Evolutionary conservation across 495 filamentous ascomycete genomes (phyloP), one percentile per base, ranked within the genome.

Genomic region (Aspergillus steynii): DNA sequence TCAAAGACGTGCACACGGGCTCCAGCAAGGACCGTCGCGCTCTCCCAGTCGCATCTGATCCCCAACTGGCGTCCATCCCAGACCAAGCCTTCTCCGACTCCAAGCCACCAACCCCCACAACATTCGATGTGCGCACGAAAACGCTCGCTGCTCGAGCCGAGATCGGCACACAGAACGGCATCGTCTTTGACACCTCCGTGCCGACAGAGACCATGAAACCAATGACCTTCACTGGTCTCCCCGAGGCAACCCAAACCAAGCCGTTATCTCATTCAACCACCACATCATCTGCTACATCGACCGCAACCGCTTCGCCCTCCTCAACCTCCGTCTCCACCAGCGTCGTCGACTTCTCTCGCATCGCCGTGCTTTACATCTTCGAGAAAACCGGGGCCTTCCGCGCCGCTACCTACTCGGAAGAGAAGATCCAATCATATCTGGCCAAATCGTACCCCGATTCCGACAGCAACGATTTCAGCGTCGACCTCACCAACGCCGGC

Each of bases 1-100:
- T 99, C 66, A 82, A 87, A 57, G 85, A 87, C 29, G 65, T 73
- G 32, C 75, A 28, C 8, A 66, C 37, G 51, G 58, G 53, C 45
- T 71, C 46, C 49, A 72, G 65, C 55, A 74, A 67, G 15, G 27
- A 61, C 46, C 71, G 74, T 47, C 77, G 77, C 26, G 62, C 66
- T 15, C 15, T 69, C 28, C 47, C 48, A 42, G 2, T 45, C 57
- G 0, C 31, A 29, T 29, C 55, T 0, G 28, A 59, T n/a, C 29
- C 49, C 26, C 55, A 57, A 45, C 32, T 25, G n/a, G 9, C 31
- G 31, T n/a, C 49, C 27, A 42, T 37, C 20, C 32, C 56, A 50
- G 70, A 71, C 34, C 45, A 53, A 3, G 42, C 52, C 2, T 55
- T 56, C 1, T 50, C 60, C 27, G 50, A 63, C 31, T 56, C 46